Percentiles rank a stretch among this genome's conserved stretches.
Conservation (phyloP, 2,329 filamentous ascomycete genomes). For the Bipolaris oryzae region DNA sequence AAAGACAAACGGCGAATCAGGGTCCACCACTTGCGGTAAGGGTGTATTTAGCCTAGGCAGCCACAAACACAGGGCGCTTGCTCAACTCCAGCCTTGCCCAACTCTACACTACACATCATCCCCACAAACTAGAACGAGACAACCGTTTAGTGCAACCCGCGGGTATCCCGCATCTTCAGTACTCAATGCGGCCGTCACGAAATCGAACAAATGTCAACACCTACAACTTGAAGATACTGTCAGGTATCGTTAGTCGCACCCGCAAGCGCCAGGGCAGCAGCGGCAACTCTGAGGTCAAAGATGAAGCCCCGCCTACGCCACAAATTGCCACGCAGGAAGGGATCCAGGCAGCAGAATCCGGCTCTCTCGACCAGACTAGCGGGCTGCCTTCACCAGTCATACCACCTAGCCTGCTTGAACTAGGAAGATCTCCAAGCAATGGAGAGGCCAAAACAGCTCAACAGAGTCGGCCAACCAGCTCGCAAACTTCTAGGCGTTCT, state of each 20-base stretch:
- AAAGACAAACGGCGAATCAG: conserved; percentile 2
- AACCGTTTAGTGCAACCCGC: not conserved
- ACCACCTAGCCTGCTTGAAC: not conserved
- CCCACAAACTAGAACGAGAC: not conserved
- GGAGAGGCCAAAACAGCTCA: not conserved
- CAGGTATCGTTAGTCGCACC: not conserved
- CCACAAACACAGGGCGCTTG: not conserved
- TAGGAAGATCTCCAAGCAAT: not conserved
- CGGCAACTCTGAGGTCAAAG: not conserved
- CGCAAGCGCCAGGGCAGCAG: not conserved
- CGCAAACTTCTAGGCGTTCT: not conserved
- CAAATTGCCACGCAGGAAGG: not conserved
- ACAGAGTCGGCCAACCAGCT: not conserved
- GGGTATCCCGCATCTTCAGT: not conserved
- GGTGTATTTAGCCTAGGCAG: conserved; percentile 6
- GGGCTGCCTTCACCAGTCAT: conserved; percentile 5
- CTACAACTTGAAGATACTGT: conserved; percentile 6
- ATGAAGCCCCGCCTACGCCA: not conserved
- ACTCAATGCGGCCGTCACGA: not conserved
- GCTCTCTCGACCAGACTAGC: not conserved
- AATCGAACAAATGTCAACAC: conserved; percentile 3
- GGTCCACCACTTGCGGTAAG: not conserved
- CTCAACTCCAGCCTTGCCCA: not conserved
- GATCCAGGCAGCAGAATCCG: not conserved
- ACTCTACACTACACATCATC: not conserved